These are phyloP conservation scores for Pichia inconspicua DNA, from an alignment of 1,139 yeast genomes.

Conservation along the genomic window DNA sequence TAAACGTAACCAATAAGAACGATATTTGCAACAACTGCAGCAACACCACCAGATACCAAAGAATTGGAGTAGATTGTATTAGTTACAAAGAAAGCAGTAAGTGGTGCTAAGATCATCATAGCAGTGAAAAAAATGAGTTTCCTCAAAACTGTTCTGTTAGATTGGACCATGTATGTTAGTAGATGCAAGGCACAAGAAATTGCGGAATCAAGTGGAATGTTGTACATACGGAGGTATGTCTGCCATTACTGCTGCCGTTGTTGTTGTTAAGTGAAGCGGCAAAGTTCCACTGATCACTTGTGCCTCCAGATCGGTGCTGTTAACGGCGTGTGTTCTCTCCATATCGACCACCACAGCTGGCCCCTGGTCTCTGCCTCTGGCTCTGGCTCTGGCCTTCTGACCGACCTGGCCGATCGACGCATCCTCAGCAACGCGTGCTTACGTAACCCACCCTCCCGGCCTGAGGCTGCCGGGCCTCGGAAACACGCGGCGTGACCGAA, in stretches of 20 bases:
- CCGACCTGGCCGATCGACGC: no score
- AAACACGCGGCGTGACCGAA: no score
- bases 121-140: slow-evolving; percentile 82
- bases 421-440: not conserved
- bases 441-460: not conserved
- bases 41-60: slow-evolving; percentile 77
- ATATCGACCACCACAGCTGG: no score
- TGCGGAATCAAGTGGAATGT: not conserved
- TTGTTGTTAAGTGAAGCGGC: not conserved
- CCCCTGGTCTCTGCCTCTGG: no score
- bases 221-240: slow-evolving; percentile 53
- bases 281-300: no score
- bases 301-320: no score
- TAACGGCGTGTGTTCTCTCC: no score
- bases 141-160: slow-evolving; percentile 47
- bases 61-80: slow-evolving; percentile 40
- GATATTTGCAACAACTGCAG: slow-evolving; percentile 80
- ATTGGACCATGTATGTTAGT: not conserved
- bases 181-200: not conserved
- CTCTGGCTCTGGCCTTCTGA: no score
- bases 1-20: slow-evolving; percentile 81
- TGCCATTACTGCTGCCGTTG: slow-evolving; percentile 33
- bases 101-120: slow-evolving; percentile 79
- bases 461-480: no score
- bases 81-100: slow-evolving; percentile 55